These are phyloP conservation scores for Akebia trifoliata DNA, from an alignment of 164 flowering plant genomes.

Conservation along the genomic window DNA sequence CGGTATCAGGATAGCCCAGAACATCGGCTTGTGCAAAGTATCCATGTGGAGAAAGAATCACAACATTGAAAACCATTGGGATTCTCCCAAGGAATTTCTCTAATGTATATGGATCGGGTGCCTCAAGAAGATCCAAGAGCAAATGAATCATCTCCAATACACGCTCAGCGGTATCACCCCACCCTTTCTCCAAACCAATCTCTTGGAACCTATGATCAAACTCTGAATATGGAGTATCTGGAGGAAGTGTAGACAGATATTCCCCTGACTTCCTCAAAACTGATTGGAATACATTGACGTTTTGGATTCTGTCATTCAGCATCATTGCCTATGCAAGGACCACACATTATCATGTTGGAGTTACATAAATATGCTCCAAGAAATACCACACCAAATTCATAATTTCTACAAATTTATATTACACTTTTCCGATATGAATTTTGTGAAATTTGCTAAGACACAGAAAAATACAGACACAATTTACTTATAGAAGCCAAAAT, in stretches of 20 bases:
- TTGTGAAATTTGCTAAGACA: too few relatives aligned
- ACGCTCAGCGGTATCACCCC: constrained; percentile 92
- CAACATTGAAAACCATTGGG: constrained; percentile 96
- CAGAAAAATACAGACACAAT: background rate
- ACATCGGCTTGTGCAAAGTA: constrained; percentile 96
- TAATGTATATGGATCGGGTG: constrained; percentile 89
- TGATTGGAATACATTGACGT: constrained; percentile 50
- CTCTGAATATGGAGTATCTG: constrained; percentile 63
- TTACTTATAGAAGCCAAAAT: background rate
- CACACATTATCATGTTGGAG: too few relatives aligned
- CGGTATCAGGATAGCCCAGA: constrained; percentile 93
- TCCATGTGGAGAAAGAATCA: constrained; percentile 93
- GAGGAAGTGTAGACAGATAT: constrained; percentile 44
- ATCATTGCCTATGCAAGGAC: constrained; percentile 72
- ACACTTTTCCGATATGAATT: too few relatives aligned
- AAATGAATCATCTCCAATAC: constrained; percentile 73
- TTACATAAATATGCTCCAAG: too few relatives aligned
- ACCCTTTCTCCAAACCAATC: constrained; percentile 92
- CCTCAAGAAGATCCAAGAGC: constrained; percentile 90
- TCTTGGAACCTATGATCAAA: constrained; percentile 83
- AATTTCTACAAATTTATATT: too few relatives aligned
- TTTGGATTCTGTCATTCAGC: constrained; percentile 82
- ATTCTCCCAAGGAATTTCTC: constrained; percentile 83
- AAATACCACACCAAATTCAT: too few relatives aligned
- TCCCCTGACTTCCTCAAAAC: constrained; percentile 84